Evolutionary conservation across 129 eudicot species (phyloP), one percentile per base, ranked within the genome.

Genomic region (Flaveria ramosissima): DNA sequence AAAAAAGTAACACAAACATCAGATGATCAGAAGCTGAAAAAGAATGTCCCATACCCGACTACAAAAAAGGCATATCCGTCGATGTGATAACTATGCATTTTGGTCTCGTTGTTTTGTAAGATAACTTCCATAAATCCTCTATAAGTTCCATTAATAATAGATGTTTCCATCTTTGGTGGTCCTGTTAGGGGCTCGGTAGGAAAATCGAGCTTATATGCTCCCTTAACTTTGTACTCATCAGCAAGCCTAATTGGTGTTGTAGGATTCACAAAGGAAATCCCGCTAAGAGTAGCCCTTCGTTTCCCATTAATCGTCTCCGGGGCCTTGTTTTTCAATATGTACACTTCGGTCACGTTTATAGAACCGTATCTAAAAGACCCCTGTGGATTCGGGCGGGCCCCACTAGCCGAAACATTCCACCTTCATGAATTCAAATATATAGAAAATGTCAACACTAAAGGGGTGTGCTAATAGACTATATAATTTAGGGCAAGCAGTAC

Each of bases 381-480:
- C 68, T 92, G 97, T 76, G 97, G 97, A 53, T 92, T 92, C 21
- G 96, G 97, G 27, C 96, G 97, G 10, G 97, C 97, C 77, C 36
- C 96, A 81, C 96, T 89, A 17, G 97, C 97, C 41, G 96, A 72
- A 75, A 92, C 97, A 64, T 92, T 92, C 96, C 97, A 85, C 89
- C 97, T 92, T 72, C 68, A 80, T 30, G 13, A 39, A n/a, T 53
- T 53, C 30, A 27, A 75, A 32, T 59, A 68, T 12, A 36, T 65
- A 32, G 5, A 59, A 59, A 59, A 17, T 16, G 10, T n/a, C 21
- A 52, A 52, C 23, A 52, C 10, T 7, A 52, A 52, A 52, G 11
- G 17, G 60, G n/a, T n/a, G n/a, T n/a, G n/a, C n/a, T n/a, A 53
- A 53, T 17, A 6, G 24, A 59, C 65, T 10, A 10, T 23, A 59